phyloP scores from a whole-genome alignment of 73 alveolate genomes.

The Diophrys appendiculata region DNA sequence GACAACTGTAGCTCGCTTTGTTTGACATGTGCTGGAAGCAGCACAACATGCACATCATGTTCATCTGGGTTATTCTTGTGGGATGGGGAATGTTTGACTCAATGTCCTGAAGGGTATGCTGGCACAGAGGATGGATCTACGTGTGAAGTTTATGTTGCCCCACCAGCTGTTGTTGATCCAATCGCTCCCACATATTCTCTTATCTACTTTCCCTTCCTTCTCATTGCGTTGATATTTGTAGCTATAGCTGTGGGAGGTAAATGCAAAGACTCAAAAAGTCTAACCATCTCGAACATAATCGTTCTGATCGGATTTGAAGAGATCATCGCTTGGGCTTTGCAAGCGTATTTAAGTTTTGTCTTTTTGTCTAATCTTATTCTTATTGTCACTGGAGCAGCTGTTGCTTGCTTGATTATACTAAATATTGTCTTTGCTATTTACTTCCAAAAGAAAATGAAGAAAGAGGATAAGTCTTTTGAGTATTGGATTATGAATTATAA shows the following conservation, averaged over 20 bases:
- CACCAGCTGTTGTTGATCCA: background rate
- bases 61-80: constrained; percentile 2
- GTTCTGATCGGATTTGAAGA: constrained; percentile 23
- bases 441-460: background rate
- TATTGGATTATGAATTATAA: constrained; percentile 12
- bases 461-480: constrained; percentile 10
- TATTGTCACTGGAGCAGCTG: background rate
- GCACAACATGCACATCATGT: constrained; percentile 19
- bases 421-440: background rate
- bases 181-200: background rate
- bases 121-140: background rate
- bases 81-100: background rate
- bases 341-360: background rate
- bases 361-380: background rate
- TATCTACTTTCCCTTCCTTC: constrained; percentile 21
- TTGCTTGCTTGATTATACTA: background rate
- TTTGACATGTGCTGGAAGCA: constrained; percentile 2
- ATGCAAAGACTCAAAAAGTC: constrained; percentile 27
- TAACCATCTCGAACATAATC: constrained; percentile 1
- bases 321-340: constrained; percentile 8
- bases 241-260: constrained; percentile 24
- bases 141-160: constrained; percentile 5
- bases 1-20: background rate
- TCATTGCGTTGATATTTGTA: constrained; percentile 2
- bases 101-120: constrained; percentile 18